phyloP scores from a whole-genome alignment of 2,329 filamentous ascomycete genomes.

The Colletotrichum paranaense region DNA sequence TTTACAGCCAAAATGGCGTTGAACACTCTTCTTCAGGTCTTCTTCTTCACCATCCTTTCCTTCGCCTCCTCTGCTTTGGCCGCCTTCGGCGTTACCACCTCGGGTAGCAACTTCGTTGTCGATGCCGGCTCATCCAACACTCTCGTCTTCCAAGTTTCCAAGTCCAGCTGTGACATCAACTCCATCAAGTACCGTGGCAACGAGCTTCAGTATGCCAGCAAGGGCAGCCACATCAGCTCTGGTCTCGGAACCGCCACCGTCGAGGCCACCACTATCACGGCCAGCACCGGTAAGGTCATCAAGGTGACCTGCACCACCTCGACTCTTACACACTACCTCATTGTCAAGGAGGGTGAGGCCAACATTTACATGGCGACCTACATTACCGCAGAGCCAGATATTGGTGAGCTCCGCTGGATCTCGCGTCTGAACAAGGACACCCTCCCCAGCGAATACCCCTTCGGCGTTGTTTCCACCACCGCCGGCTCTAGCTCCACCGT shows the following conservation, averaged over 20 bases:
- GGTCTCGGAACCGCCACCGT: constrained; percentile 70
- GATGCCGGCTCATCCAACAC: constrained; percentile 61
- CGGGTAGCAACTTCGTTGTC: constrained; percentile 54
- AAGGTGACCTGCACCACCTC: constrained; percentile 71
- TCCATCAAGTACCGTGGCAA: constrained; percentile 70
- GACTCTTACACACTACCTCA: constrained; percentile 73
- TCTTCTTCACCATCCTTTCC: constrained; percentile 40
- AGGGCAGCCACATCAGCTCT: constrained; percentile 67
- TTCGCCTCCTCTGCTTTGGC: constrained; percentile 46
- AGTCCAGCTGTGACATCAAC: constrained; percentile 70
- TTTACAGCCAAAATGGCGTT: constrained; percentile 26
- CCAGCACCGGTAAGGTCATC: constrained; percentile 56
- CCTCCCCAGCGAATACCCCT: constrained; percentile 64
- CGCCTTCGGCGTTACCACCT: constrained; percentile 55
- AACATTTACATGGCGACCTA: constrained; percentile 72
- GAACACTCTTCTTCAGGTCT: constrained; percentile 25
- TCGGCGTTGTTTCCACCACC: constrained; percentile 66
- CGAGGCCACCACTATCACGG: constrained; percentile 53
- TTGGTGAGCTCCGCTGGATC: constrained; percentile 74
- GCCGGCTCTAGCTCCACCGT: constrained; percentile 60
- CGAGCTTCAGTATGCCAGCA: constrained; percentile 66
- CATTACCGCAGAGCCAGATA: constrained; percentile 64
- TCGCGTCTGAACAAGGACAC: constrained; percentile 65
- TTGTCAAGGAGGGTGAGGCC: constrained; percentile 69
- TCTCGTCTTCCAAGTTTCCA: constrained; percentile 62